These are phyloP conservation scores for Chaetomium cochliodes DNA, from an alignment of 495 filamentous ascomycete species.

Conservation along the genomic window DNA sequence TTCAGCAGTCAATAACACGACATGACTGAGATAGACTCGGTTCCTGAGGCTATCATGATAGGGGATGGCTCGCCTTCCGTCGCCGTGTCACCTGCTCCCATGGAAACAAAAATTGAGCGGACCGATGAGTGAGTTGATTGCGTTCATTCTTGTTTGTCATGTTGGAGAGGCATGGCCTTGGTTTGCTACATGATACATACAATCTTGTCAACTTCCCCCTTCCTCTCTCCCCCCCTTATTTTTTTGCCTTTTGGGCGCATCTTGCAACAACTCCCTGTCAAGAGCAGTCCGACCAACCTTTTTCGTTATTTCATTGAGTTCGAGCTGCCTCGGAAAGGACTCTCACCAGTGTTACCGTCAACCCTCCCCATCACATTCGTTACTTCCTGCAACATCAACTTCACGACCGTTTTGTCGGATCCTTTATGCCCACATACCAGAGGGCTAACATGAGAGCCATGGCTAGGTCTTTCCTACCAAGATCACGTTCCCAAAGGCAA, in stretches of 20 bases:
- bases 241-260: background rate
- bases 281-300: background rate
- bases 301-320: background rate
- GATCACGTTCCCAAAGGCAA: conserved; percentile 7
- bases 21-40: conserved; percentile 1
- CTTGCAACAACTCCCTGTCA: too few relatives aligned
- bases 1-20: background rate
- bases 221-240: background rate
- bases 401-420: background rate
- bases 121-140: conserved; percentile 13
- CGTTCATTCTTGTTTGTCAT: background rate
- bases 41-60: background rate
- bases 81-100: conserved; percentile 1
- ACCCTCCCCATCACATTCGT: background rate
- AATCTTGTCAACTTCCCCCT: too few relatives aligned
- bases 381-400: background rate
- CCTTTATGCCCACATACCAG: background rate
- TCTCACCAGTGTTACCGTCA: too few relatives aligned
- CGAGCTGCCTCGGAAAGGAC: too few relatives aligned
- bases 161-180: too few relatives aligned
- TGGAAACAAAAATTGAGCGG: conserved; percentile 9
- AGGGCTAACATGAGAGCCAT: conserved; percentile 5
- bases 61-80: background rate
- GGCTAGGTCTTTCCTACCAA: conserved; percentile 4
- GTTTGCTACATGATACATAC: background rate